Conservation (phyloP, 495 filamentous ascomycete genomes). For the Glutinoglossum americanum region DNA sequence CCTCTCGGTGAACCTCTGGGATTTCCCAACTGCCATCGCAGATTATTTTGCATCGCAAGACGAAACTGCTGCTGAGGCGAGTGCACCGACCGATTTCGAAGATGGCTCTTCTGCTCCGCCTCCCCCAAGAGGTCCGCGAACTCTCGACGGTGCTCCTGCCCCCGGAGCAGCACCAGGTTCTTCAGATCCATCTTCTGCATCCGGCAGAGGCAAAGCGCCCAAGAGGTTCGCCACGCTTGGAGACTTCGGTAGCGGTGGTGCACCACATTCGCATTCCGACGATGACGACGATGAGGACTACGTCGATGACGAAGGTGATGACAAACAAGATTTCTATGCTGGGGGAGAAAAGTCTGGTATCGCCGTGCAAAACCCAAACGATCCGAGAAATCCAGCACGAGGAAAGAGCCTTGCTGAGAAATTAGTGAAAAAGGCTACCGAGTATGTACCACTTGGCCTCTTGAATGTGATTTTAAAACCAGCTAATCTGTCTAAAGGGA, state of each 20-base stretch:
- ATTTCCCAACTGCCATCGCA: constrained; percentile 41
- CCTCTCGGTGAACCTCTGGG: constrained; percentile 44
- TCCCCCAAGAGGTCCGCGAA: constrained; percentile 15
- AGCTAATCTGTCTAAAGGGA: constrained; percentile 21
- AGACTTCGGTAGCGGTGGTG: constrained; percentile 21
- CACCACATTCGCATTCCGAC: constrained; percentile 18
- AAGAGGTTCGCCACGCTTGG: constrained; percentile 37
- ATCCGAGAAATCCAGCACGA: constrained; percentile 34
- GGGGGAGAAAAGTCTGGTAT: constrained; percentile 93
- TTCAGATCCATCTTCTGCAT: constrained; percentile 19
- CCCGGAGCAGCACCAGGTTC: constrained; percentile 8
- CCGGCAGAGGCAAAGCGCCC: constrained; percentile 16
- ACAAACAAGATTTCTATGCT: constrained; percentile 67
- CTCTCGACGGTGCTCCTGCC: constrained; percentile 17
- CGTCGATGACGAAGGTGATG: constrained; percentile 35
- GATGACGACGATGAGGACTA: constrained; percentile 38
- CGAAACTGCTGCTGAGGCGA: constrained; percentile 22
- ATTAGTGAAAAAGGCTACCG: not conserved
- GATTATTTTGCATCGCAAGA: constrained; percentile 53
- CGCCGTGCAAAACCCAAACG: constrained; percentile 77
- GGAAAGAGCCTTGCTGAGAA: not conserved
- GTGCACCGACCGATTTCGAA: not conserved
- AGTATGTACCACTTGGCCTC: not conserved
- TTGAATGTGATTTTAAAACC: not conserved
- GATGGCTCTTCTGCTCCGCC: not conserved